These are phyloP conservation scores for Amauroascus niger DNA, from an alignment of 2,329 filamentous ascomycete genomes.

Conservation along the genomic window DNA sequence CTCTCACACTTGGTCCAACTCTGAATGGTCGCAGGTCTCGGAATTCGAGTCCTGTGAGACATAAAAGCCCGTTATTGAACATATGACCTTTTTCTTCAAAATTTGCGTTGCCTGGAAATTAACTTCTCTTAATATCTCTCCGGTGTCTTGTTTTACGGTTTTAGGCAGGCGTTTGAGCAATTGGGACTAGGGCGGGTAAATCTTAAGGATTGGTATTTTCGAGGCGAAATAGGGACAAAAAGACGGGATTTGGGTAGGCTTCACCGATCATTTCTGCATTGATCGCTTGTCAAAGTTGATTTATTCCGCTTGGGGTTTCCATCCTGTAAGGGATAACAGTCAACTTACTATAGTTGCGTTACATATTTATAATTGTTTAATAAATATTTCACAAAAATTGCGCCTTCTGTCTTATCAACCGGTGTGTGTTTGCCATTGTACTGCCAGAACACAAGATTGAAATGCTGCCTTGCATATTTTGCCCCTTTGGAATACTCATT, in stretches of 20 bases:
- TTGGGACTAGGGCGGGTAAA: background rate
- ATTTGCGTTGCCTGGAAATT: background rate
- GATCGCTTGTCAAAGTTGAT: background rate
- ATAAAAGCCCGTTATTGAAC: conserved; percentile 8
- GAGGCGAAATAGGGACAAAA: background rate
- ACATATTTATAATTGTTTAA: background rate
- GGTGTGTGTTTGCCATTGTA: too few species aligned
- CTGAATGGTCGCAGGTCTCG: conserved; percentile 38
- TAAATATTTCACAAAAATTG: too few species aligned
- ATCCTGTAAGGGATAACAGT: background rate
- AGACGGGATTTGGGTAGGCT: background rate
- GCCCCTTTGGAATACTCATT: background rate
- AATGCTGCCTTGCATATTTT: background rate
- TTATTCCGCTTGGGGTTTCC: background rate
- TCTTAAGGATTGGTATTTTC: background rate
- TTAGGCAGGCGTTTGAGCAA: background rate
- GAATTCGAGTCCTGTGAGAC: conserved; percentile 40
- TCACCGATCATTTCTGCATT: background rate
- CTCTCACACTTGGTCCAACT: conserved; percentile 43
- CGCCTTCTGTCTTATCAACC: too few species aligned
- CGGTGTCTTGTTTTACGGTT: background rate
- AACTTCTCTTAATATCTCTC: background rate
- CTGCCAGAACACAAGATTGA: too few species aligned
- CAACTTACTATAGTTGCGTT: background rate
- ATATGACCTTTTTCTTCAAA: background rate